A percentile compares a stretch with the other conserved stretches of the same genome.
phyloP scores from a whole-genome alignment of 2,329 filamentous ascomycete species.

The Chalara sp. region DNA sequence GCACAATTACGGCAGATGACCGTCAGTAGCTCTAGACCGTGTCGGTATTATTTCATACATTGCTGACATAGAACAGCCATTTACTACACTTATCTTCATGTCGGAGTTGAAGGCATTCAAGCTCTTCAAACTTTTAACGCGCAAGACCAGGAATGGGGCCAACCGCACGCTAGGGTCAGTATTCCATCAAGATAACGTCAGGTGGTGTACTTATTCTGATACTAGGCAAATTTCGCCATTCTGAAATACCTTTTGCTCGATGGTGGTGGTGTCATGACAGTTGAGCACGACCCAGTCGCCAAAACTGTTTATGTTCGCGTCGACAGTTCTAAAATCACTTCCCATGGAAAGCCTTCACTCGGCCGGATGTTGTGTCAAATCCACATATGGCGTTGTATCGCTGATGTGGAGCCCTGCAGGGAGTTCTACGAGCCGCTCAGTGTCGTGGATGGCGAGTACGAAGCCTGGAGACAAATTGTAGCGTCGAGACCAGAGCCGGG shows the following conservation, averaged over 20 bases:
- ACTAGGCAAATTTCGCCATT: not conserved
- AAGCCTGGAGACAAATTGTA: not conserved
- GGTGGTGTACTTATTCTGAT: no score
- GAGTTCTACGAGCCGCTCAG: not conserved
- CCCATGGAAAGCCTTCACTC: not conserved
- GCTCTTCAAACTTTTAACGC: not conserved
- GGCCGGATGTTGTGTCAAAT: not conserved
- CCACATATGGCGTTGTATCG: not conserved
- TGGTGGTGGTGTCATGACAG: not conserved
- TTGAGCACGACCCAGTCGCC: not conserved
- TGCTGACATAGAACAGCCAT: not conserved
- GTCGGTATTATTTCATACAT: not conserved
- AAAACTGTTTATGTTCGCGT: not conserved
- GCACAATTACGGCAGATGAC: not conserved
- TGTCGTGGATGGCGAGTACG: not conserved
- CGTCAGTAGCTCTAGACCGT: not conserved
- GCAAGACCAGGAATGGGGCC: not conserved
- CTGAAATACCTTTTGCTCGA: not conserved
- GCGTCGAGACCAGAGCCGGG: not conserved
- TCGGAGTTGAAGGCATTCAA: not conserved
- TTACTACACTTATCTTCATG: not conserved
- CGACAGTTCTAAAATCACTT: not conserved
- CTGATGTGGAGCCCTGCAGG: not conserved
- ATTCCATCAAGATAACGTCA: no score
- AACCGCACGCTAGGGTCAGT: not conserved